Evolutionary conservation across 2,329 filamentous ascomycete species (phyloP).

Genomic region (Penicillium sp.): DNA sequence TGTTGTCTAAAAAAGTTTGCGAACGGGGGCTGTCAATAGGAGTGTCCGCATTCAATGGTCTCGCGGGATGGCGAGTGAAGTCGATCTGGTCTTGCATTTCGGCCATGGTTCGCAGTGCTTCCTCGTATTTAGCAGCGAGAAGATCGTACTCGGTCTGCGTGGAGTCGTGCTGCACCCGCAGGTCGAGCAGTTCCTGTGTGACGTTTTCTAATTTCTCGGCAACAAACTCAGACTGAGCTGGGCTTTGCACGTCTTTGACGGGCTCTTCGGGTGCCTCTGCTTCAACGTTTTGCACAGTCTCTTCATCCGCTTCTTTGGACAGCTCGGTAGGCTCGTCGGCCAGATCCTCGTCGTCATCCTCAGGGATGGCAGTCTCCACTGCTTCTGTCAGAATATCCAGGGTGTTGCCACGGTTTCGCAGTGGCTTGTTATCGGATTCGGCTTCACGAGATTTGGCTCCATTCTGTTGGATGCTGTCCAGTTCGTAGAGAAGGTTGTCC

Average conservation of each 20-base stretch:
- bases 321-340: constrained; percentile 26
- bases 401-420: constrained; percentile 33
- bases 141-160: constrained; percentile 76
- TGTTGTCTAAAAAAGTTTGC: constrained; percentile 79
- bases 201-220: constrained; percentile 89
- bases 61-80: constrained; percentile 63
- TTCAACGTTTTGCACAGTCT: constrained; percentile 26
- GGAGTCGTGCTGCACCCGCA: constrained; percentile 84
- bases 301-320: constrained; percentile 19
- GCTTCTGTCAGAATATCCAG: constrained; percentile 43
- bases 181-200: constrained; percentile 84
- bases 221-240: constrained; percentile 78
- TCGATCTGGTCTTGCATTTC: constrained; percentile 79
- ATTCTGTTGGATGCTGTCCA: constrained; percentile 68
- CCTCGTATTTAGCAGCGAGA: constrained; percentile 84
- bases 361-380: constrained; percentile 42
- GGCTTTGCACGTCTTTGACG: constrained; percentile 52
- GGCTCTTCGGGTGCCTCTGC: constrained; percentile 26
- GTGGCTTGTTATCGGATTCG: constrained; percentile 17
- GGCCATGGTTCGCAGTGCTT: constrained; percentile 74
- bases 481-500: constrained; percentile 84
- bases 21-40: constrained; percentile 51
- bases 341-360: constrained; percentile 40
- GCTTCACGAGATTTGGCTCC: constrained; percentile 37
- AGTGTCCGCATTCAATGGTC: constrained; percentile 39